Conservation (phyloP, 768 basidiomycete genomes). For the Daedaleopsis sinensis region DNA sequence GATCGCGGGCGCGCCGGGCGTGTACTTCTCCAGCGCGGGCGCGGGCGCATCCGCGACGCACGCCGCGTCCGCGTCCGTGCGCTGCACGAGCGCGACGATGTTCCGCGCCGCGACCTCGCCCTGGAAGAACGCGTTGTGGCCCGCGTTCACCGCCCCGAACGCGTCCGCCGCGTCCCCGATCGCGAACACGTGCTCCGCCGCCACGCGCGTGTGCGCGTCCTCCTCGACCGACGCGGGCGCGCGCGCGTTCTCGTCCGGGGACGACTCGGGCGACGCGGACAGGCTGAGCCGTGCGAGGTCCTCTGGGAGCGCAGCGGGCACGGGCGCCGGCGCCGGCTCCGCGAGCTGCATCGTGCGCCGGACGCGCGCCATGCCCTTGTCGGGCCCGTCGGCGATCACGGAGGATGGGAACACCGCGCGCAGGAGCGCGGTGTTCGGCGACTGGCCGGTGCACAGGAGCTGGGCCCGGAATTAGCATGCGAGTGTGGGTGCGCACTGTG, state of each 20-base stretch:
- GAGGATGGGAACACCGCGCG: constrained; percentile 23
- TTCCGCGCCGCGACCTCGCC: constrained; percentile 58
- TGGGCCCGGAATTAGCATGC: constrained; percentile 21
- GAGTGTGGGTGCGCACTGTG: not conserved
- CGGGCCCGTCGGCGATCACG: constrained; percentile 37
- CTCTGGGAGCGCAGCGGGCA: not conserved
- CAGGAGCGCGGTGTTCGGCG: constrained; percentile 56
- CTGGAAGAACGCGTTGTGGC: constrained; percentile 58
- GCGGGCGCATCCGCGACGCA: not conserved
- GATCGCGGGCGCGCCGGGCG: constrained; percentile 53
- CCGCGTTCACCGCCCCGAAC: constrained; percentile 64
- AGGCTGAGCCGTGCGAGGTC: not conserved
- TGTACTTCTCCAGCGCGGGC: constrained; percentile 44
- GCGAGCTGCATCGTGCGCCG: constrained; percentile 55
- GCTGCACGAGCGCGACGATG: constrained; percentile 46
- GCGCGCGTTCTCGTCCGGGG: no score
- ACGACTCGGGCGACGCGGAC: not conserved
- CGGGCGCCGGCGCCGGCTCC: constrained; percentile 24
- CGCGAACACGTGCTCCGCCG: constrained; percentile 60
- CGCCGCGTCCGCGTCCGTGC: not conserved
- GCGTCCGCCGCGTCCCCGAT: constrained; percentile 67
- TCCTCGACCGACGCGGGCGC: not conserved
- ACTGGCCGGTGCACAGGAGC: constrained; percentile 66
- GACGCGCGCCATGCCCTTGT: constrained; percentile 47
- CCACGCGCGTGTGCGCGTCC: constrained; percentile 28